These are phyloP conservation scores for Phlyctochytrium arcticum DNA, from an alignment of 192 early-diverging fungal genomes.

Conservation along the genomic window DNA sequence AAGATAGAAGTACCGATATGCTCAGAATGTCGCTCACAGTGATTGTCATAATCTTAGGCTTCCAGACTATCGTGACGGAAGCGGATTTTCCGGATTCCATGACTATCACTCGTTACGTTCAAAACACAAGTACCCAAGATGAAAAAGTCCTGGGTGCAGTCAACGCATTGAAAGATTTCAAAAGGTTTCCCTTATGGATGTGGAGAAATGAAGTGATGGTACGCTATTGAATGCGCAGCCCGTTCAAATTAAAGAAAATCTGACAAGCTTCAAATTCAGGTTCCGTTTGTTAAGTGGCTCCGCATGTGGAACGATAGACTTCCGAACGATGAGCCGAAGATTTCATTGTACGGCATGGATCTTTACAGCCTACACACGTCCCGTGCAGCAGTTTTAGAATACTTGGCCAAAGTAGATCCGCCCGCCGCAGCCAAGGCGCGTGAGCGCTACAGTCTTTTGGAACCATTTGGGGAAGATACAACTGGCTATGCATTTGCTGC, in stretches of 20 bases:
- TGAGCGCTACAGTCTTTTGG: constrained; percentile 2
- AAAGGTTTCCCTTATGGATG: constrained; percentile 20
- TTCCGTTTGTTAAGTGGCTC: constrained; percentile 10
- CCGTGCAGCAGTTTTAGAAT: neutral
- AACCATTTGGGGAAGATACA: constrained; percentile 1
- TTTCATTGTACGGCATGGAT: constrained; percentile 10
- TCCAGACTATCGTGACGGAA: neutral
- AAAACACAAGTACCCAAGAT: neutral
- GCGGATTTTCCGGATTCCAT: constrained; percentile 11
- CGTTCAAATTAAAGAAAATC: neutral
- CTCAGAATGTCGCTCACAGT: neutral
- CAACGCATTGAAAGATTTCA: constrained; percentile 8
- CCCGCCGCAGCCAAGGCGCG: neutral
- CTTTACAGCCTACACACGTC: constrained; percentile 6
- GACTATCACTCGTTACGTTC: constrained; percentile 6
- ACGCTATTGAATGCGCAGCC: neutral
- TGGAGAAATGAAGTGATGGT: constrained; percentile 14
- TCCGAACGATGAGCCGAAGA: too few species aligned
- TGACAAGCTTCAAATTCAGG: neutral
- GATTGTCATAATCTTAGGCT: neutral
- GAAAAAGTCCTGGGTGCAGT: constrained; percentile 1
- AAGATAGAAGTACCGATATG: neutral
- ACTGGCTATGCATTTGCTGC: constrained; percentile 1
- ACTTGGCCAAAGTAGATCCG: neutral
- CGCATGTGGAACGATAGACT: constrained; percentile 3